Evolutionary conservation across 2,329 filamentous ascomycete species (phyloP).

Genomic region (Cladosporium sp.): DNA sequence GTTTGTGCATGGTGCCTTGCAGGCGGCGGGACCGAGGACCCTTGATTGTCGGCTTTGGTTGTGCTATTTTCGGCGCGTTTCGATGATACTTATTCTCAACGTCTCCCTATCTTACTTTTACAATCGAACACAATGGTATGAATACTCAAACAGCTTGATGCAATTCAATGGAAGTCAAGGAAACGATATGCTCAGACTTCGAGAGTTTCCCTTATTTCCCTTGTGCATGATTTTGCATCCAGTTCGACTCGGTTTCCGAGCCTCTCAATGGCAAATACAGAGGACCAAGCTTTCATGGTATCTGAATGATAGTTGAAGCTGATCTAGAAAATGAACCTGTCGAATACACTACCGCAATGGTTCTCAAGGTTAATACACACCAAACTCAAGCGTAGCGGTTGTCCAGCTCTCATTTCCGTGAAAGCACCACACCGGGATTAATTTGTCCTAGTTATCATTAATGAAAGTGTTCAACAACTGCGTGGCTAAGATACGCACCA

Average conservation of each 20-base stretch:
- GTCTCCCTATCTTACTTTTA: background rate
- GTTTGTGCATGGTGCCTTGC: constrained; percentile 16
- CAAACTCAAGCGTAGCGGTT: background rate
- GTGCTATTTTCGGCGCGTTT: background rate
- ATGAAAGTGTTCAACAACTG: background rate
- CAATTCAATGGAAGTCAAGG: background rate
- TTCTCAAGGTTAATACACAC: background rate
- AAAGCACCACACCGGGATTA: no score
- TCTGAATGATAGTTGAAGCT: background rate
- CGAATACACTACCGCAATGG: background rate
- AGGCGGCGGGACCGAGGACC: background rate
- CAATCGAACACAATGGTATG: background rate
- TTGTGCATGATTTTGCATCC: background rate
- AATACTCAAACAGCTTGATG: background rate
- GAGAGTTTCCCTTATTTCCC: background rate
- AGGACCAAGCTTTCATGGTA: background rate
- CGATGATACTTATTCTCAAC: background rate
- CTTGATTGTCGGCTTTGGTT: background rate
- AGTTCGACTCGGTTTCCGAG: background rate
- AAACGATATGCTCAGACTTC: background rate
- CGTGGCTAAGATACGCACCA: background rate
- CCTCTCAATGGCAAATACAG: background rate
- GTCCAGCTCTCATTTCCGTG: background rate
- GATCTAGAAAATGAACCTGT: background rate
- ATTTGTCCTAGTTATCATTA: background rate